A percentile compares a stretch with the other conserved stretches of the same genome.
Evolutionary conservation across 495 filamentous ascomycete species (phyloP).

Genomic region (Staphylotrichum longicolle): DNA sequence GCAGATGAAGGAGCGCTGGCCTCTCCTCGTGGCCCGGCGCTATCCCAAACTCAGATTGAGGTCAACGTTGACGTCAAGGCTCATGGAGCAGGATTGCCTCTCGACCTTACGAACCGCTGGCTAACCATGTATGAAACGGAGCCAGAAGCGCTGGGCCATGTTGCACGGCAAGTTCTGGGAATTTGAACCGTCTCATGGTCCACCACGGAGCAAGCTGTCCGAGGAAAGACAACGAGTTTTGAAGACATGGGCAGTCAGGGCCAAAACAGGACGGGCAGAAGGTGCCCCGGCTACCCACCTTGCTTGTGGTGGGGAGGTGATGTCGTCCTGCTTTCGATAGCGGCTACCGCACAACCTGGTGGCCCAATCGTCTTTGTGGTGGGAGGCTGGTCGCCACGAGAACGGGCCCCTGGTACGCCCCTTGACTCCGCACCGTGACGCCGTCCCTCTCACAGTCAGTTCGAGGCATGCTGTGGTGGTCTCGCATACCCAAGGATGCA

Average conservation of each 20-base stretch:
- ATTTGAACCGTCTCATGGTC: background rate
- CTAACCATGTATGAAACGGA: background rate
- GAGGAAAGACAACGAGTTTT: background rate
- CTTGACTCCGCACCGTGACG: background rate
- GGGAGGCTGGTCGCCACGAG: background rate
- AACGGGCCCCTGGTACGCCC: background rate
- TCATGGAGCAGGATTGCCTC: too few relatives aligned
- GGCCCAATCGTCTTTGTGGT: background rate
- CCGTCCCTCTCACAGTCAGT: background rate
- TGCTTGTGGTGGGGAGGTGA: background rate
- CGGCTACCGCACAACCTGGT: slow-evolving; percentile 9
- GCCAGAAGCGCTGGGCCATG: background rate
- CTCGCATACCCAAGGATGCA: background rate
- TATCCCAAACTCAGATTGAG: background rate
- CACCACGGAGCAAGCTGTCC: background rate
- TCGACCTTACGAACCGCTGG: background rate
- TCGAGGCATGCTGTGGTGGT: too few relatives aligned
- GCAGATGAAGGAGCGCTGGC: background rate
- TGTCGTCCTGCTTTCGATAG: slow-evolving; percentile 9
- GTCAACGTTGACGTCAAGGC: background rate
- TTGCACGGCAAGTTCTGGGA: background rate
- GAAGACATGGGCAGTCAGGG: background rate
- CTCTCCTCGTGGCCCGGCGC: background rate
- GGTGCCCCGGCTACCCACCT: slow-evolving; percentile 15
- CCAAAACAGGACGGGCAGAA: too few relatives aligned